Conservation (phyloP, 208 protist species). For the Acanthamoeba sp. region DNA sequence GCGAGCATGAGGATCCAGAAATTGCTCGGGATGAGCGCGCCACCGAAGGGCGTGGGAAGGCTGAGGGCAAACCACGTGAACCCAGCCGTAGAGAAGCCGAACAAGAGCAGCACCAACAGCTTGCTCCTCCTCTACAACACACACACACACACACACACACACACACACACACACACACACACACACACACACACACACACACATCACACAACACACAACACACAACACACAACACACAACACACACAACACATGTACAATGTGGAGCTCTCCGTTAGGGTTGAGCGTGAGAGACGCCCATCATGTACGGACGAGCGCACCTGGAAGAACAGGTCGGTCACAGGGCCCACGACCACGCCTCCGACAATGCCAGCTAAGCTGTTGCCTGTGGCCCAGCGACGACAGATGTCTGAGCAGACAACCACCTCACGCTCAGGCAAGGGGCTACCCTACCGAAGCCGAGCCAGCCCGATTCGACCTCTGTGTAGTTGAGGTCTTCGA, state of each 20-base stretch:
- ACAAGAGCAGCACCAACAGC: constrained; percentile 9
- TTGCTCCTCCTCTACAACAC: neutral
- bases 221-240: too few species aligned
- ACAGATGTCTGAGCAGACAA: neutral
- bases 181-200: too few species aligned
- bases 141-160: neutral
- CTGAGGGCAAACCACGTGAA: constrained; percentile 37
- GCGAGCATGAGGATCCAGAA: constrained; percentile 37
- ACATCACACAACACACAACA: neutral
- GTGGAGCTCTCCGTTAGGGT: neutral
- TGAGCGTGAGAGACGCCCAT: neutral
- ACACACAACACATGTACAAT: too few species aligned
- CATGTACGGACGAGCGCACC: neutral
- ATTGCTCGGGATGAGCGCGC: neutral
- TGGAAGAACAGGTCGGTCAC: neutral
- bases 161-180: too few species aligned
- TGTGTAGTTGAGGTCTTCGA: constrained; percentile 9
- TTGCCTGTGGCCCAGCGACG: neutral
- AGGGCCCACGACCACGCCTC: neutral
- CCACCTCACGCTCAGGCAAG: too few species aligned
- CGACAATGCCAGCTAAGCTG: constrained; percentile 23
- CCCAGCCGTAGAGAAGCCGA: neutral
- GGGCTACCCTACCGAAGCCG: constrained; percentile 11
- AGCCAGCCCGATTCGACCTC: constrained; percentile 18
- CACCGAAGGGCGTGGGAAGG: constrained; percentile 11